Percentiles rank a stretch among this genome's conserved stretches.
phyloP scores from a whole-genome alignment of 352 stramenopile species.

The Phytophthora melonis region DNA sequence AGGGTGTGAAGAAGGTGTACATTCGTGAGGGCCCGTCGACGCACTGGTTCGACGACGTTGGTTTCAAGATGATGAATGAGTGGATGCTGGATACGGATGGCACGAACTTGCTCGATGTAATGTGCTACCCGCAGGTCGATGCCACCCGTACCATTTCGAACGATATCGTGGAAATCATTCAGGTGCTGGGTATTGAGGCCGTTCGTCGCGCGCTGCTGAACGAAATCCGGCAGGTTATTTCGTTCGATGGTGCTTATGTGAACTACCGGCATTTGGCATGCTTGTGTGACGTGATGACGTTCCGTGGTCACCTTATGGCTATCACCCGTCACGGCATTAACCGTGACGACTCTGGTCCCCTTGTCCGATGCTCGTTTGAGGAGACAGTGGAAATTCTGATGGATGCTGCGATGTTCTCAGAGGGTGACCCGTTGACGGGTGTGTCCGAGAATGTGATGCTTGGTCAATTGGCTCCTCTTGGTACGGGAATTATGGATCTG shows the following conservation, averaged over 20 bases:
- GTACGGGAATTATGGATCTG: conserved; percentile 98
- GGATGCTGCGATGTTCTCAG: conserved; percentile 97
- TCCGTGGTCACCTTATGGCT: conserved; percentile 96
- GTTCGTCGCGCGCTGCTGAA: conserved; percentile 92
- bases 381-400: conserved; percentile 99
- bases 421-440: conserved; percentile 97
- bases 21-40: conserved; percentile 96
- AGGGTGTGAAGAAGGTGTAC: conserved; percentile 99
- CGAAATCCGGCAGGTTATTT: conserved; percentile 98
- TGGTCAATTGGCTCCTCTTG: conserved; percentile 96
- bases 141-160: conserved; percentile 98
- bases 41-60: conserved; percentile 95
- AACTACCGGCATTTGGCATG: conserved; percentile 99
- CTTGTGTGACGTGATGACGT: conserved; percentile 99
- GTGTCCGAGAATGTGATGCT: conserved; percentile 99
- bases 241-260: conserved; percentile 99
- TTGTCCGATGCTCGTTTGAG: conserved; percentile 99
- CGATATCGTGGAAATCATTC: conserved; percentile 99
- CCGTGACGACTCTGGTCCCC: conserved; percentile 97
- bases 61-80: conserved; percentile 96
- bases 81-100: conserved; percentile 99
- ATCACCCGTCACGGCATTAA: conserved; percentile 99
- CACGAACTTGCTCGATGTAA: conserved; percentile 98
- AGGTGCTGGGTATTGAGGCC: conserved; percentile 94
- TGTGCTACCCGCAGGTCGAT: conserved; percentile 98